Conservation (phyloP, 1,284 basidiomycete genomes). For the Moesziomyces antarcticus region DNA sequence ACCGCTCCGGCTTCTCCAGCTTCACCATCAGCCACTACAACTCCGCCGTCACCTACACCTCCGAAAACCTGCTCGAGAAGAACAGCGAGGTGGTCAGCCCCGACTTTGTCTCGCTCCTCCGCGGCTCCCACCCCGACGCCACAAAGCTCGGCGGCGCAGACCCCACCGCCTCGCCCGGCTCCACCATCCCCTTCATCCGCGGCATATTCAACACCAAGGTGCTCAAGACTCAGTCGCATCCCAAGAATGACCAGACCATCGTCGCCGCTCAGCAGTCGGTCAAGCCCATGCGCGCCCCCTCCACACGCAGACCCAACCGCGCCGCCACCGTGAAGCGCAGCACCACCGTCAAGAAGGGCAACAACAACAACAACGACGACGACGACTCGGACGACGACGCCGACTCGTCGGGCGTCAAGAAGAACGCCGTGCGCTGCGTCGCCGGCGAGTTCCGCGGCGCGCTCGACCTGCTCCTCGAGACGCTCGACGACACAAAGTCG, state of each 20-base stretch:
- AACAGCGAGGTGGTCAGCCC: slow-evolving; percentile 91
- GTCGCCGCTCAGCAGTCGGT: slow-evolving; percentile 91
- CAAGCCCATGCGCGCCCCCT: slow-evolving; percentile 91
- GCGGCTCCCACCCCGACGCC: slow-evolving; percentile 71
- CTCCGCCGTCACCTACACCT: slow-evolving; percentile 89
- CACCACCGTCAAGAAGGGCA: slow-evolving; percentile 70
- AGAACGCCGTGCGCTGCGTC: slow-evolving; percentile 72
- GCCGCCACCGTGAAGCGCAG: slow-evolving; percentile 53
- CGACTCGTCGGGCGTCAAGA: slow-evolving; percentile 35
- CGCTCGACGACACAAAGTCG: slow-evolving; percentile 86
- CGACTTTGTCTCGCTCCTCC: slow-evolving; percentile 88
- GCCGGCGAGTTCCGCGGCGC: slow-evolving; percentile 87
- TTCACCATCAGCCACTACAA: slow-evolving; percentile 94
- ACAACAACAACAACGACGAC: slow-evolving; percentile 73
- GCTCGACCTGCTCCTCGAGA: slow-evolving; percentile 85
- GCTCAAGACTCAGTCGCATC: slow-evolving; percentile 89
- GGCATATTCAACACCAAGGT: slow-evolving; percentile 87
- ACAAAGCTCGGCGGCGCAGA: slow-evolving; percentile 59
- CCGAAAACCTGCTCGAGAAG: slow-evolving; percentile 86
- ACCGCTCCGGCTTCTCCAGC: slow-evolving; percentile 82
- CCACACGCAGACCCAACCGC: slow-evolving; percentile 67
- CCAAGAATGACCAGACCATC: slow-evolving; percentile 90
- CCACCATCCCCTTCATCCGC: slow-evolving; percentile 79
- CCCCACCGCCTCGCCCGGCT: slow-evolving; percentile 48
- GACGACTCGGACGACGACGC: slow-evolving; percentile 69